A percentile compares a stretch with the other conserved stretches of the same genome.
These are phyloP conservation scores for Cutaneotrichosporon cyanovorans DNA, from an alignment of 1,284 basidiomycete species.

Conservation along the genomic window DNA sequence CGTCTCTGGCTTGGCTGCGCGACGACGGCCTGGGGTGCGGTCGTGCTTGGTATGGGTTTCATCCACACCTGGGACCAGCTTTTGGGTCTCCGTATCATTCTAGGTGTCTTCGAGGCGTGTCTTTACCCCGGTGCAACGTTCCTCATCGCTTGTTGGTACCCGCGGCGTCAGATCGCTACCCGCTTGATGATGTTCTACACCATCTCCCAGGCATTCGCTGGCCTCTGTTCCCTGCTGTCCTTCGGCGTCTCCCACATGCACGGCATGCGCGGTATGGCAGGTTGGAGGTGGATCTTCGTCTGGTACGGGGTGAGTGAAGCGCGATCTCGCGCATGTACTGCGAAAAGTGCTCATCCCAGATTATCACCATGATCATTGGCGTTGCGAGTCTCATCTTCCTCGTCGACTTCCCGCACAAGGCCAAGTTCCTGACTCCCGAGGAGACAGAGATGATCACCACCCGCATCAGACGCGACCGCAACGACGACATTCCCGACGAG, in stretches of 20 bases:
- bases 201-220: conserved; percentile 9
- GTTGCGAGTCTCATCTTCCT: not conserved
- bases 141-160: conserved; percentile 20
- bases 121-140: conserved; percentile 22
- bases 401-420: conserved; percentile 17
- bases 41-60: conserved; percentile 31
- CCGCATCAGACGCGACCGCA: conserved; percentile 14
- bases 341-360: too few relatives aligned
- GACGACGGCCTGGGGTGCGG: conserved; percentile 36
- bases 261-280: not conserved
- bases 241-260: conserved; percentile 9
- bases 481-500: conserved; percentile 44
- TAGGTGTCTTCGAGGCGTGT: conserved; percentile 23
- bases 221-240: conserved; percentile 7
- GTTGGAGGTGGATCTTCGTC: conserved; percentile 14
- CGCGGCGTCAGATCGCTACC: conserved; percentile 9
- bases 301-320: too few relatives aligned
- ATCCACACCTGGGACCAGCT: conserved; percentile 29
- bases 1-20: conserved; percentile 11
- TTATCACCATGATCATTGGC: conserved; percentile 12
- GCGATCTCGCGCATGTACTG: too few relatives aligned
- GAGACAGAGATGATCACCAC: conserved; percentile 7
- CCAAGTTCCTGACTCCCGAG: conserved; percentile 8
- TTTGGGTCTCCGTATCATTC: conserved; percentile 13
- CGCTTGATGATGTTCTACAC: conserved; percentile 17